Base-by-base conservation (phyloP, 148 eudicot genomes). In the Bassia scoparia region DNA sequence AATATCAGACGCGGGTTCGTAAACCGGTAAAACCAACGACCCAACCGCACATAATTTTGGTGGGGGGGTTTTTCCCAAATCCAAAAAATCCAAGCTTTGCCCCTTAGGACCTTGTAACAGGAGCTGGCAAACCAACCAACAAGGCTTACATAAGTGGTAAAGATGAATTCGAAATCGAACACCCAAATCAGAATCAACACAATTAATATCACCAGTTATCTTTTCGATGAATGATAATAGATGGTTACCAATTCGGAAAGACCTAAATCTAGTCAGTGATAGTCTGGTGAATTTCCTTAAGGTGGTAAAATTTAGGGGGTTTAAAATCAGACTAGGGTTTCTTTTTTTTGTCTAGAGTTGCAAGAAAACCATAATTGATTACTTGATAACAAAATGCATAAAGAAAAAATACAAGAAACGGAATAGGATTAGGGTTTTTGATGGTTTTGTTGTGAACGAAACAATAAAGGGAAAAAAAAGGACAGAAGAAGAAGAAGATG, bases 1-100 rank as follows among this genome's bases (percentile, higher is more conserved):
- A 24, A 95, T 95, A 85, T 95, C 97, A 0, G 98, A 95, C 74
- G n/a, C 97, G 88, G 54, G 98, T 95, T n/a, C 21, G 98, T 95
- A 84, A 91, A 95, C 21, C 98, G 1, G 97, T 95, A 0, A 97
- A 97, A 49, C 97, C 98, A 80, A n/a, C 98, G 98, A 12, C 98
- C 98, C 60, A 95, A 83, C 26, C 98, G 97, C 97, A 9, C 98
- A 63, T 95, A 95, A 75, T 95, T 95, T n/a, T n/a, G n/a, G 4
- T 91, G 55, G 0, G 97, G 97, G 2, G 98, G 97, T 16, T 83
- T 89, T n/a, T n/a, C n/a, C n/a, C 16, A 91, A 79, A 76, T 86
- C 87, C 26, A 95, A 73, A 59, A n/a, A 95, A 91, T 4, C 89
- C 98, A 0, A 88, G 61, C 75, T 89, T 77, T 15, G n/a, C n/a